Evolutionary conservation across 176 grass and related monocot species (phyloP), one percentile per base, ranked within the genome.

Genomic region (Pontederia crassipes): DNA sequence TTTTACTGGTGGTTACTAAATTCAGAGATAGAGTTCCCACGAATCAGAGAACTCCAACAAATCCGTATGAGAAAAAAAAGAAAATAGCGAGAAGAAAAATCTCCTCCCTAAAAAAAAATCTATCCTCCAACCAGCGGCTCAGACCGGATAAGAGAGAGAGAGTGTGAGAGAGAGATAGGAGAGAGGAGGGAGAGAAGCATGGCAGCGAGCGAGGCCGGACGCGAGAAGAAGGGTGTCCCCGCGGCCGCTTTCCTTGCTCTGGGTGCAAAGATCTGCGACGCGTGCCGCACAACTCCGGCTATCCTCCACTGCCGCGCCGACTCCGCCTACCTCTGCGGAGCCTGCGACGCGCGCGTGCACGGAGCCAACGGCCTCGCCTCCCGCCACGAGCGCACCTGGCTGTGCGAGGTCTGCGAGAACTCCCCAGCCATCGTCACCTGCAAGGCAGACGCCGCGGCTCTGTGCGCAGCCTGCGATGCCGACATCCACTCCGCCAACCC

Each of bases 401-500:
- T 95, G 45, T 89, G 90, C 64, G 82, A 95, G 79, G 90, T 86
- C 11, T 89, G 90, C 54, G 80, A 89, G 74, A 72, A 78, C 52
- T 74, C 80, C 24, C 90, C 82, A 0, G 90, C 90, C 15, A 14
- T 61, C 0, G 82, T 95, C 49, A 86, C 77, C 26, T 95, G 90
- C 60, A 66, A 67, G 17, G 90, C 86, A 0, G 82, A 89, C 71
- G 85, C 79, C 27, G 85, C 89, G 11, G 77, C 85, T 10, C 81
- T 95, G 27, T 95, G 82, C 74, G 28, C 57, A 2, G 51, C 78
- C 46, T 89, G 85, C 53, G 89, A 95, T 64, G 73, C 73, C 9
- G 89, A 95, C 74, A 89, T 95, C 76, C 89, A 95, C 82, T 71
- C 79, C n/a, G 89, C 81, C 63, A 95, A 89, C 82, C 85, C 70